Evolutionary conservation across 2,329 filamentous ascomycete species (phyloP).

Genomic region (Trichoderma sp.): DNA sequence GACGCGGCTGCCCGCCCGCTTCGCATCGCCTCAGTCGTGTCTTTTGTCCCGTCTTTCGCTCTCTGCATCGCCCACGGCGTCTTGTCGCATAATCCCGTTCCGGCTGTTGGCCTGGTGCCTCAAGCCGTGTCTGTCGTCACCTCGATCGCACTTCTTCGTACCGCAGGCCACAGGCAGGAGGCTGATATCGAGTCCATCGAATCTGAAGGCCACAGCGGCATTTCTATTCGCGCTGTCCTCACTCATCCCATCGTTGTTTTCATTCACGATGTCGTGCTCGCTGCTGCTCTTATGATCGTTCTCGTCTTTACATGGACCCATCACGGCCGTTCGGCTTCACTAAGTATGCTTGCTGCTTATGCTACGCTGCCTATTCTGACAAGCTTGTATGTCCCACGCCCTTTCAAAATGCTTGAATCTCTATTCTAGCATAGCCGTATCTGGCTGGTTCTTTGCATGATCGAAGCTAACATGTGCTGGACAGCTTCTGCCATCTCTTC

Average conservation of each 20-base stretch:
- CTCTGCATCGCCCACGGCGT: slow-evolving; percentile 40
- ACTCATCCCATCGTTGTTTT: slow-evolving; percentile 39
- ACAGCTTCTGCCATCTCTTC: slow-evolving; percentile 38
- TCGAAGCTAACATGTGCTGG: neutral
- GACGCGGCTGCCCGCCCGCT: slow-evolving; percentile 27
- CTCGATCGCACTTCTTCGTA: slow-evolving; percentile 27
- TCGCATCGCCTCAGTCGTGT: slow-evolving; percentile 35
- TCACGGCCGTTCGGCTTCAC: slow-evolving; percentile 27
- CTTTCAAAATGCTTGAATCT: neutral
- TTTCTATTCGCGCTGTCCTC: slow-evolving; percentile 11
- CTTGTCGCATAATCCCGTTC: slow-evolving; percentile 34
- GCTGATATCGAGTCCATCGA: slow-evolving; percentile 4
- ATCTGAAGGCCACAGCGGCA: neutral
- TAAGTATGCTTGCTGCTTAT: slow-evolving; percentile 43
- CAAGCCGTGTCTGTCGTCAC: slow-evolving; percentile 36
- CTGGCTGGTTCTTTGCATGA: neutral
- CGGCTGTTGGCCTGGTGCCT: slow-evolving; percentile 40
- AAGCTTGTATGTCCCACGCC: slow-evolving; percentile 36
- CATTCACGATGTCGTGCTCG: slow-evolving; percentile 35
- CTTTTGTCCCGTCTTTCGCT: slow-evolving; percentile 40
- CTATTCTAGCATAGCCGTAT: neutral
- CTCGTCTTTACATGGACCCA: slow-evolving; percentile 42
- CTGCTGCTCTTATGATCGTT: slow-evolving; percentile 38
- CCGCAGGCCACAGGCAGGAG: slow-evolving; percentile 13
- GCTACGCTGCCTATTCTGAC: slow-evolving; percentile 41